Base-by-base conservation (phyloP, 2,329 filamentous ascomycete species). In the Trichoderma sp. region DNA sequence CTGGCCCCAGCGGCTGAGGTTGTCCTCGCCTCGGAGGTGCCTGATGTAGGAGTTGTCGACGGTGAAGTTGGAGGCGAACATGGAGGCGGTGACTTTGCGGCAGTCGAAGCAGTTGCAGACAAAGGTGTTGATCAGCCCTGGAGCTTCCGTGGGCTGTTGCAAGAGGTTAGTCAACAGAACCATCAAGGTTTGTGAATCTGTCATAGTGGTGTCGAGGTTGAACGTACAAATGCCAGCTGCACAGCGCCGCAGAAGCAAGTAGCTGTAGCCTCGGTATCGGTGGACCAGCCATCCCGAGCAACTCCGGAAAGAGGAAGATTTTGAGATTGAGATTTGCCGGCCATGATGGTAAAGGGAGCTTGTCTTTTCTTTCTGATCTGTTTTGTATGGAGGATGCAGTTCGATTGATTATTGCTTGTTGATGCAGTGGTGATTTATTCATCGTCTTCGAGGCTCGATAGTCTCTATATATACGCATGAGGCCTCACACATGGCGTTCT, bases 31-130 rank as follows among this genome's bases (percentile, higher is more conserved):
- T 3, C 60, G 60, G 24, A 63, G 7, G 5, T 39, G 19, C 41
- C 54, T 63, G 15, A 63, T 43, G 26, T 47, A 63, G 9, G 60
- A 63, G 60, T 55, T 63, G 19, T 63, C 41, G 28, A 63, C 41
- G 24, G 60, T 63, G 19, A 63, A 63, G 50, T 63, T 63, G 26
- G 60, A 55, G 28, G 60, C 60, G 50, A 63, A 63, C 60, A 63
- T 63, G 48, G 50, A 63, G 24, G 50, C 60, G 3, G 60, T 63
- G 50, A 63, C 19, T 21, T 63, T 63, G 60, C 60, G 60, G 19
- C 60, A 63, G 60, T 63, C 60, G 26, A 45, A 45, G 26, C 60
- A 63, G 50, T 63, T 63, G 60, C 60, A 63, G 50, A 55, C 19
- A 24, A 63, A 63, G 19, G 60, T 63, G 41, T 55, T 55, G 60